Evolutionary conservation across 192 early-diverging fungal genomes (phyloP), one percentile per base, ranked within the genome.

Genomic region (Backusella mclennaniae): DNA sequence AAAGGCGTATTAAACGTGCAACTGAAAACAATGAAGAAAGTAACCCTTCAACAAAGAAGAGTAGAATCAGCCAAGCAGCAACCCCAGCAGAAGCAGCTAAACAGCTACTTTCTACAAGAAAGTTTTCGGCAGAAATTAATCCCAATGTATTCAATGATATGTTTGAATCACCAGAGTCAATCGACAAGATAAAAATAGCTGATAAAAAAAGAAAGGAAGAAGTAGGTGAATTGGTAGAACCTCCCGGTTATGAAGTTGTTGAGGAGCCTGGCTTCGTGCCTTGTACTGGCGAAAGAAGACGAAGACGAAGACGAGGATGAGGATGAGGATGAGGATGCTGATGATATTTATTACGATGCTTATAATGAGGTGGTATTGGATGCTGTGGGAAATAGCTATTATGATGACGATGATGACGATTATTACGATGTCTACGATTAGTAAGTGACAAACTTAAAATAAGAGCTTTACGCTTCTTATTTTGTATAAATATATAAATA

Each of bases 81-180:
- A 89, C 93, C 6, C 89, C 94, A n/a, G 84, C 91, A 9, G 96
- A 98, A 79, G 94, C 96, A 2, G 90, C 94, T 15, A 87, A 90
- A 73, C 90, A 90, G 41, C 79, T 97, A 49, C 74, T 98, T 31
- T 81, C 88, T 12, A 85, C 87, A 49, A 95, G 93, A 70, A 84
- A 89, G 46, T 80, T 94, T 70, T 98, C 97, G 15, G 95, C 94
- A 73, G 96, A 97, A 77, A 96, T 98, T 78, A 97, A 97, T 82
- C 95, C 95, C 73, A 88, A 89, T 1, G 88, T 92, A 0, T 85
- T 98, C 69, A 90, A 93, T 35, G 88, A 86, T 53, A 83, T 93
- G 33, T 88, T 95, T 79, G 90, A 89, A 42, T 78, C 33, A 3
- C 33, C 33, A 33, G 33, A 33, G 3, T 33, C 33, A 3, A 33